phyloP scores from a whole-genome alignment of 306 rosid species.

The Prunus campanulata region DNA sequence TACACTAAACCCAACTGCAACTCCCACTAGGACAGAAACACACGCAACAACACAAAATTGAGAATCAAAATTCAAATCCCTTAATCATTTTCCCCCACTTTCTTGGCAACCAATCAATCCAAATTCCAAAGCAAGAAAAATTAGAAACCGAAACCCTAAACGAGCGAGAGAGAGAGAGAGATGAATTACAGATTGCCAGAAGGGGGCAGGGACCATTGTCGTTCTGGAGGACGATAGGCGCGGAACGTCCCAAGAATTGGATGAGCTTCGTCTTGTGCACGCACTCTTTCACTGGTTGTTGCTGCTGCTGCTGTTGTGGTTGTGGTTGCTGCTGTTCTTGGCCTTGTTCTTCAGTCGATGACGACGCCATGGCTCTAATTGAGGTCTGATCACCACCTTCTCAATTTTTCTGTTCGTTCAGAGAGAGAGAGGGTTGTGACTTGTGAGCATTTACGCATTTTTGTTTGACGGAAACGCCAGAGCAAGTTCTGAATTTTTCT shows the following conservation, averaged over 20 bases:
- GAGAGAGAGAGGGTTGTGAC: not conserved
- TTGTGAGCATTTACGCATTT: not conserved
- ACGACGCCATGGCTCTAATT: conserved; percentile 46
- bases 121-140: not conserved
- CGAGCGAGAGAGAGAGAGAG: conserved; percentile 13
- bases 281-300: conserved; percentile 49
- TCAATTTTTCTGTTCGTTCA: not conserved
- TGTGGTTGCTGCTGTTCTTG: conserved; percentile 12
- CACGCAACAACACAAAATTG: not conserved
- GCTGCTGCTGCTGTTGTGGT: conserved; percentile 11
- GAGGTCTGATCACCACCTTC: conserved; percentile 8
- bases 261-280: conserved; percentile 78
- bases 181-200: conserved; percentile 85
- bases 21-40: conserved; percentile 7
- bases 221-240: conserved; percentile 90
- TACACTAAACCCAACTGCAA: not conserved
- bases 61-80: conserved; percentile 3
- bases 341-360: conserved; percentile 32
- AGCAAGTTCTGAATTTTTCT: not conserved
- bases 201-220: conserved; percentile 99
- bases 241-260: conserved; percentile 85
- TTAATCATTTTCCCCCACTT: conserved; percentile 1
- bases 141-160: conserved; percentile 15
- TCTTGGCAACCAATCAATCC: conserved; percentile 5
- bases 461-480: conserved; percentile 15